Conservation (phyloP, 306 rosid species). For the Quercus gilva region DNA sequence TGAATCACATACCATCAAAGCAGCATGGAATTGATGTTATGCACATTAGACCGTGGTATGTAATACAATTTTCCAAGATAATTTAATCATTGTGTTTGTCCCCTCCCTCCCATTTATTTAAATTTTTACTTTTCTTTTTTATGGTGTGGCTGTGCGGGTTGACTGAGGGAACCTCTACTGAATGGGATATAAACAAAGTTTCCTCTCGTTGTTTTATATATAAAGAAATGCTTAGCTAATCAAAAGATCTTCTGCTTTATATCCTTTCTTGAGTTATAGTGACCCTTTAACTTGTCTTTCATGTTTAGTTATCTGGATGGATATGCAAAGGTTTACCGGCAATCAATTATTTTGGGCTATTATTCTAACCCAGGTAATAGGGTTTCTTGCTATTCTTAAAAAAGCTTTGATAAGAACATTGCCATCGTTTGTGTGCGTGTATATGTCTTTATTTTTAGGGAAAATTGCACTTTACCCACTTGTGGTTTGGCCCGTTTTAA, state of each 20-base stretch:
- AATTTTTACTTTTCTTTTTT: background rate
- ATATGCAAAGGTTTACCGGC: conserved; percentile 73
- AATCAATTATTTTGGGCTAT: conserved; percentile 67
- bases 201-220: background rate
- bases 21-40: conserved; percentile 72
- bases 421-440: background rate
- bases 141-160: background rate
- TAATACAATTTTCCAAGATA: background rate
- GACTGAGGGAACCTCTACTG: background rate
- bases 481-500: too few species aligned
- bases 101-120: conserved; percentile 5
- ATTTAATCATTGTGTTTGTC: background rate
- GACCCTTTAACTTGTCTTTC: conserved; percentile 17
- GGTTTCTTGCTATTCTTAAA: conserved; percentile 3
- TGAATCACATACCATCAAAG: conserved; percentile 76
- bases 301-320: conserved; percentile 71
- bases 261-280: background rate
- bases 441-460: background rate
- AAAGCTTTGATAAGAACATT: background rate
- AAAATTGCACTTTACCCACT: too few species aligned
- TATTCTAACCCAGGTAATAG: conserved; percentile 84
- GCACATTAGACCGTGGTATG: conserved; percentile 88
- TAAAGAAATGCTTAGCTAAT: background rate
- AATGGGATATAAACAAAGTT: background rate
- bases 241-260: too few species aligned